Evolutionary conservation across 208 protist genomes (phyloP).

Genomic region (Naegleria fowleri): DNA sequence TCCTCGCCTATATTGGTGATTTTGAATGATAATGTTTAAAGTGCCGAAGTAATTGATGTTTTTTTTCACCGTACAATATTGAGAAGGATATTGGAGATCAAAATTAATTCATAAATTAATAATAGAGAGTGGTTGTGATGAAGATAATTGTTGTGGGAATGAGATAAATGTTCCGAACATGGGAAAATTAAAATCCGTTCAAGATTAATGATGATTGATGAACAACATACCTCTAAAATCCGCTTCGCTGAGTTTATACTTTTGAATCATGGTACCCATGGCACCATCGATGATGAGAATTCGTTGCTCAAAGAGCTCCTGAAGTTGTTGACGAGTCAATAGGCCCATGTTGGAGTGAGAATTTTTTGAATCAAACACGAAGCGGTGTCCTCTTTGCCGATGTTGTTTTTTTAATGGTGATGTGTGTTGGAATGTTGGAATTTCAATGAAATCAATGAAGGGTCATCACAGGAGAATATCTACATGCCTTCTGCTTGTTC

Average conservation of each 20-base stretch:
- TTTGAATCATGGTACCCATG: constrained; percentile 92
- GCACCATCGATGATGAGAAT: constrained; percentile 84
- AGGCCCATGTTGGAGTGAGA: background rate
- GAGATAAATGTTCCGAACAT: background rate
- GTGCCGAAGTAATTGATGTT: background rate
- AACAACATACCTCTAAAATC: constrained; percentile 58
- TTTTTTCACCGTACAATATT: no score
- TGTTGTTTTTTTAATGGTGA: no score
- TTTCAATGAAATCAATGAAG: no score
- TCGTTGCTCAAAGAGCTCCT: constrained; percentile 50
- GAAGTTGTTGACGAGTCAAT: constrained; percentile 26
- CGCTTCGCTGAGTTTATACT: constrained; percentile 64
- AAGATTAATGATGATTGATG: no score
- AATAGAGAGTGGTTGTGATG: background rate
- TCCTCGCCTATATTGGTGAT: constrained; percentile 50
- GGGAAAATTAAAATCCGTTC: no score
- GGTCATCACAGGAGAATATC: no score
- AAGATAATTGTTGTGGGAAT: no score
- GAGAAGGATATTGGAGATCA: no score
- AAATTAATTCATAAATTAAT: no score
- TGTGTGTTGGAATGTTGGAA: no score
- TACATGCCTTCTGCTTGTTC: no score
- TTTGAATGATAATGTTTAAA: no score
- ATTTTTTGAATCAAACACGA: background rate
- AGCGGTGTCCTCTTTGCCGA: background rate